These are phyloP conservation scores for Aegilops longissima DNA, from an alignment of 176 grass and related monocot species.

Conservation along the genomic window DNA sequence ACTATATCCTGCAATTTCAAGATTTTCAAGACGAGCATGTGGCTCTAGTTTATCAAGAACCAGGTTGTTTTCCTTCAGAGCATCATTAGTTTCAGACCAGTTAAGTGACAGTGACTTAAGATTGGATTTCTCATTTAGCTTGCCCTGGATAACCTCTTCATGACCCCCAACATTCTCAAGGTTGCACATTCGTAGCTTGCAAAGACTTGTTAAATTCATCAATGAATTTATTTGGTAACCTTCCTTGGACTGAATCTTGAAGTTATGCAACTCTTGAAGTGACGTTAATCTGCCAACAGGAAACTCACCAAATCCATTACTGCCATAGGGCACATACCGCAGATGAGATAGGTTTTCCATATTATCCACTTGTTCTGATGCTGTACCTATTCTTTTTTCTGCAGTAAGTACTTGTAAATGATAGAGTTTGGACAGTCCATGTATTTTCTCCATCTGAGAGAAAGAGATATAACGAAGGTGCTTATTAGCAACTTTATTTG, in stretches of 20 bases:
- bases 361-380: background rate
- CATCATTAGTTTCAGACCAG: background rate
- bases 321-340: constrained; percentile 3
- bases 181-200: background rate
- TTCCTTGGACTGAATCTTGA: background rate
- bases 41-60: constrained; percentile 25
- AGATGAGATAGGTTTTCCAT: constrained; percentile 13
- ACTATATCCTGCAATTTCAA: constrained; percentile 9
- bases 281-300: constrained; percentile 19
- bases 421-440: constrained; percentile 37
- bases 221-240: constrained; percentile 32
- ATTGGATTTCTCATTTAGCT: constrained; percentile 16
- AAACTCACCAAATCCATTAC: background rate
- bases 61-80: background rate
- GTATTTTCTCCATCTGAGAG: background rate
- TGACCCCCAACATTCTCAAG: constrained; percentile 14
- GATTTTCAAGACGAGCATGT: background rate
- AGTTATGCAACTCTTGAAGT: constrained; percentile 29
- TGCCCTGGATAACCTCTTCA: constrained; percentile 4
- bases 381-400: background rate
- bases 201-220: background rate
- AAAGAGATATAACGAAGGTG: constrained; percentile 41
- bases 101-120: constrained; percentile 22
- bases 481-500: constrained; percentile 19
- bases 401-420: constrained; percentile 28